Conservation (phyloP, 2,329 filamentous ascomycete species). For the Coccinonectria pachysandricola region DNA sequence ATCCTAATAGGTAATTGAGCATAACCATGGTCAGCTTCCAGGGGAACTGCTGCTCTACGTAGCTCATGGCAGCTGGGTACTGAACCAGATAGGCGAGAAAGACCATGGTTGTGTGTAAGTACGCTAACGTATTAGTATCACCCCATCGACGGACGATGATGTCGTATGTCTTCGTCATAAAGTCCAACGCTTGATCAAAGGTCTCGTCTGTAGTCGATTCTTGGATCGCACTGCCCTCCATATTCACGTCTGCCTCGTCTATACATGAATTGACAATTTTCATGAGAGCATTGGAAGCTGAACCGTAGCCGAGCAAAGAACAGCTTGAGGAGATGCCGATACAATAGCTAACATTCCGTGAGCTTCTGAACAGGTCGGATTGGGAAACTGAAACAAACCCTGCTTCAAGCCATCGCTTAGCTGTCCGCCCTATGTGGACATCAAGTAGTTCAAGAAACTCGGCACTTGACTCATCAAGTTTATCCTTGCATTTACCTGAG, state of each 20-base stretch:
- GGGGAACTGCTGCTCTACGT: conserved; percentile 36
- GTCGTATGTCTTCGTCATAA: conserved; percentile 34
- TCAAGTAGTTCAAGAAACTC: conserved; percentile 47
- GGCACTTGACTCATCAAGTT: conserved; percentile 32
- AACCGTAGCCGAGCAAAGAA: conserved; percentile 24
- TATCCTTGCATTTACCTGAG: conserved; percentile 35
- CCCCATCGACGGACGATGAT: conserved; percentile 41
- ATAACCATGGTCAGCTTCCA: conserved; percentile 36
- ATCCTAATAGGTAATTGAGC: conserved; percentile 27
- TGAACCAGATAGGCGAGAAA: conserved; percentile 42
- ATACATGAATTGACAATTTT: conserved; percentile 24
- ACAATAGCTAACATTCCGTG: conserved; percentile 18
- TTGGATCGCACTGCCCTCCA: conserved; percentile 14
- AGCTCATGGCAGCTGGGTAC: conserved; percentile 30
- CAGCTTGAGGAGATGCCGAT: conserved; percentile 23
- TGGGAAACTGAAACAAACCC: too few species aligned
- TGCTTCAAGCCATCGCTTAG: conserved; percentile 41
- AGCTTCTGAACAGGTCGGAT: too few species aligned
- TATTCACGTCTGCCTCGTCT: conserved; percentile 16
- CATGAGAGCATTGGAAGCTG: conserved; percentile 36
- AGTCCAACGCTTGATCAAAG: conserved; percentile 26
- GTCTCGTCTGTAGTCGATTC: conserved; percentile 15
- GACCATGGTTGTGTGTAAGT: conserved; percentile 50
- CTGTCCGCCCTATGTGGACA: conserved; percentile 41
- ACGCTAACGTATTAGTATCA: conserved; percentile 51